phyloP scores from a whole-genome alignment of 805 yeast species.

The Kluyveromyces starmeri region DNA sequence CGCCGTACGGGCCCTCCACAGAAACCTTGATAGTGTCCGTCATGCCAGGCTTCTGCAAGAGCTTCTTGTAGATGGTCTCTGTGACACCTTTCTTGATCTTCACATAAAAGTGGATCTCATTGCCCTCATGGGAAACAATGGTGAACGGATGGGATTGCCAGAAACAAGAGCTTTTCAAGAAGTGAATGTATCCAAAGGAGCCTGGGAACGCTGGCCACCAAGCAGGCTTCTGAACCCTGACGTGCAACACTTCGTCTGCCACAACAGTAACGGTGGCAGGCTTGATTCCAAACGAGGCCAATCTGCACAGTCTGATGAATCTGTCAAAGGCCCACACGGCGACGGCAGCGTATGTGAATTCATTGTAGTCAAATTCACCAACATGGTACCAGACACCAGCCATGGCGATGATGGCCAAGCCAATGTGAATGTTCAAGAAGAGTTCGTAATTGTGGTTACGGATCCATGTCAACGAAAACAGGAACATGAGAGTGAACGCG shows the following conservation, averaged over 20 bases:
- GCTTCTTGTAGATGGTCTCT: constrained; percentile 28
- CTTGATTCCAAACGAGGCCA: constrained; percentile 53
- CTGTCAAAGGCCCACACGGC: constrained; percentile 70
- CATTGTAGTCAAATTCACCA: constrained; percentile 38
- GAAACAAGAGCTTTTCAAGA: constrained; percentile 38
- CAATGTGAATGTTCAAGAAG: constrained; percentile 36
- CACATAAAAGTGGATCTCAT: constrained; percentile 34
- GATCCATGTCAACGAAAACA: constrained; percentile 36
- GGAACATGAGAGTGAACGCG: constrained; percentile 31
- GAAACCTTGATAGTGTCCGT: constrained; percentile 31
- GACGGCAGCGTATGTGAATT: constrained; percentile 43
- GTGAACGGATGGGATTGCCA: constrained; percentile 71
- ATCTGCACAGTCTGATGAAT: constrained; percentile 43
- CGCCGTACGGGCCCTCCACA: constrained; percentile 54
- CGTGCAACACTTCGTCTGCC: constrained; percentile 10
- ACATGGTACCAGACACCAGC: constrained; percentile 41
- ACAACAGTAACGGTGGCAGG: constrained; percentile 32
- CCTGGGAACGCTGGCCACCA: constrained; percentile 34
- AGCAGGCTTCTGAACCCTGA: constrained; percentile 8
- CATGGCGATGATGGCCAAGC: constrained; percentile 37
- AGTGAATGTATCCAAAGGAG: constrained; percentile 42
- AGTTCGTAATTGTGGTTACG: constrained; percentile 41
- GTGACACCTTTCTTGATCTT: constrained; percentile 47
- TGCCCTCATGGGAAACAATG: constrained; percentile 29
- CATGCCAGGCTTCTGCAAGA: constrained; percentile 24